Evolutionary conservation across 805 yeast genomes (phyloP).

Genomic region (Candida parachauliodes): DNA sequence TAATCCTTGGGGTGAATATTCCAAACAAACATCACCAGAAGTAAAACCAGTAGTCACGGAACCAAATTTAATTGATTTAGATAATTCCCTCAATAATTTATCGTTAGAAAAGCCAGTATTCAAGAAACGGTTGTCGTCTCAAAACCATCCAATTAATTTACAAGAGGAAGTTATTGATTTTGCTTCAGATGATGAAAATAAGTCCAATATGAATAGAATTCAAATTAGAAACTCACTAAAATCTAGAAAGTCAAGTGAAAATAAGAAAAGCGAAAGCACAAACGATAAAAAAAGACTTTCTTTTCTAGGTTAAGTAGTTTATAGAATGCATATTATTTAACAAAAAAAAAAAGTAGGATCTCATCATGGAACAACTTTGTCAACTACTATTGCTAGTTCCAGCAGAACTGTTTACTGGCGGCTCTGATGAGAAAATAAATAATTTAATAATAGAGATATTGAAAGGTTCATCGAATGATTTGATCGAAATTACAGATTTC

Average conservation of each 20-base stretch:
- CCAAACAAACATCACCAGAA: constrained; percentile 6
- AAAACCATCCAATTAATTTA: constrained; percentile 23
- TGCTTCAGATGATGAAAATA: constrained; percentile 44
- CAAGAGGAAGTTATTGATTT: constrained; percentile 45
- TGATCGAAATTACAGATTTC: constrained; percentile 17
- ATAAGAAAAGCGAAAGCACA: constrained; percentile 26
- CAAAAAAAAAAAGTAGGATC: constrained; percentile 1
- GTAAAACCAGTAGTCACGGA: constrained; percentile 12
- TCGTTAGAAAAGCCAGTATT: constrained; percentile 20
- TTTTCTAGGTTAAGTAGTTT: constrained; percentile 10
- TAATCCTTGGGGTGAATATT: constrained; percentile 36
- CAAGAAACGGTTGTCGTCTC: constrained; percentile 30
- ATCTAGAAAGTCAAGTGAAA: constrained; percentile 28
- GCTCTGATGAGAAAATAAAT: constrained; percentile 8
- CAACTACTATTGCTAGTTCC: constrained; percentile 19
- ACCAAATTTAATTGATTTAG: constrained; percentile 33
- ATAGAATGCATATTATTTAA: background rate
- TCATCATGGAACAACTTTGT: constrained; percentile 15
- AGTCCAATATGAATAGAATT: constrained; percentile 36
- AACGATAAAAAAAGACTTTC: constrained; percentile 14
- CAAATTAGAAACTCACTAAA: constrained; percentile 38
- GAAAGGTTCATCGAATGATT: constrained; percentile 22
- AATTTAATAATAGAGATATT: constrained; percentile 17
- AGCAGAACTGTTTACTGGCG: constrained; percentile 11
- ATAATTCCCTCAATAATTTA: constrained; percentile 9